Evolutionary conservation across 2,329 filamentous ascomycete genomes (phyloP).

Genomic region (Claviceps capensis): DNA sequence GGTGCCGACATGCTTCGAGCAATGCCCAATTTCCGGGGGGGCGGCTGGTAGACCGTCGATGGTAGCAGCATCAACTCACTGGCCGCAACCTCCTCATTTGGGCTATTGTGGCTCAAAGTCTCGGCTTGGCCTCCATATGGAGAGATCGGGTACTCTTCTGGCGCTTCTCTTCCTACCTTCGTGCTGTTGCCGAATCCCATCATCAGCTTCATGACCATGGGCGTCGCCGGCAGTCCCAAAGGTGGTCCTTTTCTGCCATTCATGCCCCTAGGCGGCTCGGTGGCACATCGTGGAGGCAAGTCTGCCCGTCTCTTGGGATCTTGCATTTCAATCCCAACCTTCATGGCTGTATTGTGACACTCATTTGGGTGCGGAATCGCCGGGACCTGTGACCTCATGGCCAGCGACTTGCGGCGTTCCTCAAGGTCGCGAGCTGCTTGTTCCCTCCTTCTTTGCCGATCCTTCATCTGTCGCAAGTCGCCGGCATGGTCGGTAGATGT

Average conservation of each 20-base stretch:
- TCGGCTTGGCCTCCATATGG: slow-evolving; percentile 28
- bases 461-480: slow-evolving; percentile 41
- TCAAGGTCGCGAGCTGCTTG: slow-evolving; percentile 75
- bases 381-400: slow-evolving; percentile 65
- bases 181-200: slow-evolving; percentile 43
- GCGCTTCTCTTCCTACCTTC: slow-evolving; percentile 27
- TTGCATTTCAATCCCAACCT: slow-evolving; percentile 26
- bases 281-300: slow-evolving; percentile 47
- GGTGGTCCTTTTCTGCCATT: slow-evolving; percentile 35
- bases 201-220: slow-evolving; percentile 77
- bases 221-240: slow-evolving; percentile 78
- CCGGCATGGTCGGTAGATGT: slow-evolving; percentile 34
- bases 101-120: slow-evolving; percentile 24
- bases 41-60: slow-evolving; percentile 47
- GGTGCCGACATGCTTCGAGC: slow-evolving; percentile 49
- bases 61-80: slow-evolving; percentile 35
- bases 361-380: slow-evolving; percentile 62
- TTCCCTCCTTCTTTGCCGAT: slow-evolving; percentile 55
- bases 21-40: slow-evolving; percentile 28
- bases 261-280: slow-evolving; percentile 43
- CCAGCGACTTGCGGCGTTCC: slow-evolving; percentile 72
- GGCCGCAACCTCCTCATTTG: slow-evolving; percentile 17
- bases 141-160: slow-evolving; percentile 39
- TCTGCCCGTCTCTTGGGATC: slow-evolving; percentile 29
- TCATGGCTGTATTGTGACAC: slow-evolving; percentile 19